phyloP scores from a whole-genome alignment of 1,284 basidiomycete species.

The Butyriboletus appendiculatus region DNA sequence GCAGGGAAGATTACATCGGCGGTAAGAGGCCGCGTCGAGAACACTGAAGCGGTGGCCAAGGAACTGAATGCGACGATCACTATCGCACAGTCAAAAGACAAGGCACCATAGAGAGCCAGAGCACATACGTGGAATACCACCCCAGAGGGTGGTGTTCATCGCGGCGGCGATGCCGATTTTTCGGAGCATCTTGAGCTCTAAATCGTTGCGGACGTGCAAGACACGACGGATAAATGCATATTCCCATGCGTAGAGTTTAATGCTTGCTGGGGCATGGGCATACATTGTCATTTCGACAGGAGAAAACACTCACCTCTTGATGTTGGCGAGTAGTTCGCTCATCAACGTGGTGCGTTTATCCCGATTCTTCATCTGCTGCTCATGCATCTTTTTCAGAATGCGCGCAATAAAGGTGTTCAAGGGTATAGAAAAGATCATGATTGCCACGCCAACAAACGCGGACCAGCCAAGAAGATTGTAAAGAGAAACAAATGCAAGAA shows the following conservation, averaged over 20 bases:
- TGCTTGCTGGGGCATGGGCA: slow-evolving; percentile 40
- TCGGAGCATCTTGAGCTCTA: slow-evolving; percentile 80
- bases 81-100: slow-evolving; percentile 36
- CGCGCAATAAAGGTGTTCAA: slow-evolving; percentile 79
- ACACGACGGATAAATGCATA: slow-evolving; percentile 80
- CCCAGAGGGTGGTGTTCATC: slow-evolving; percentile 63
- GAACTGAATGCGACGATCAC: slow-evolving; percentile 87
- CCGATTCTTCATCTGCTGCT: slow-evolving; percentile 90
- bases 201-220: slow-evolving; percentile 78
- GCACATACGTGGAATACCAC: slow-evolving; percentile 56
- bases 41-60: slow-evolving; percentile 78
- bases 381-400: slow-evolving; percentile 79
- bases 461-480: slow-evolving; percentile 91
- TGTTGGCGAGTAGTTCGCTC: slow-evolving; percentile 87
- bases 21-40: slow-evolving; percentile 75
- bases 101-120: slow-evolving; percentile 20
- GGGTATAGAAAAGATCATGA: slow-evolving; percentile 86
- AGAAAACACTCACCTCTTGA: slow-evolving; percentile 62
- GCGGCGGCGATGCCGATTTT: slow-evolving; percentile 80
- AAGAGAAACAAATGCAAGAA: slow-evolving; percentile 86
- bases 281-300: too few relatives aligned
- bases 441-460: slow-evolving; percentile 88
- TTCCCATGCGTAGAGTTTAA: slow-evolving; percentile 89
- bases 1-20: slow-evolving; percentile 94
- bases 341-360: slow-evolving; percentile 75